phyloP scores from a whole-genome alignment of 306 rosid genomes.

The Hippophae gyantsensis region DNA sequence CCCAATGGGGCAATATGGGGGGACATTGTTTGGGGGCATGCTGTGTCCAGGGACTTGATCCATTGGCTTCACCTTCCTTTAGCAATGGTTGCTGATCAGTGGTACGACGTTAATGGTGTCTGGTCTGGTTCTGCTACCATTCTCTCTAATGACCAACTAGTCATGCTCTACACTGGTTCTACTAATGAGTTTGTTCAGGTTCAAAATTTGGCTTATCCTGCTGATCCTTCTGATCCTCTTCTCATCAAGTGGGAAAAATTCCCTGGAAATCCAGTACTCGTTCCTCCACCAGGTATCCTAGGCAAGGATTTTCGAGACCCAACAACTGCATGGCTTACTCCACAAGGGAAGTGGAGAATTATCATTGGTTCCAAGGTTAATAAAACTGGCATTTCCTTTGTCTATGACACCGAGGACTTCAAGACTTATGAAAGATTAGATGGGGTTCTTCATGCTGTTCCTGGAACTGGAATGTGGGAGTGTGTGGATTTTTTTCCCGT shows the following conservation, averaged over 20 bases:
- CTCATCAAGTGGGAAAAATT: constrained; percentile 63
- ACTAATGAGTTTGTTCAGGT: constrained; percentile 67
- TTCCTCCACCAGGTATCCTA: constrained; percentile 55
- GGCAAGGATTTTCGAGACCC: constrained; percentile 79
- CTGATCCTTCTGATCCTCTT: constrained; percentile 58
- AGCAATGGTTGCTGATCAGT: constrained; percentile 63
- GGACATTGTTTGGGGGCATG: constrained; percentile 83
- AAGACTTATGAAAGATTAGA: constrained; percentile 38
- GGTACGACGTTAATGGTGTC: constrained; percentile 77
- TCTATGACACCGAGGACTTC: constrained; percentile 65
- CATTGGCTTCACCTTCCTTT: constrained; percentile 87
- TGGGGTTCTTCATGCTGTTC: constrained; percentile 49
- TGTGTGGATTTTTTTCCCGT: constrained; percentile 80
- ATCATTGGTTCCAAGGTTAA: constrained; percentile 59
- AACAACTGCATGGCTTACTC: constrained; percentile 77
- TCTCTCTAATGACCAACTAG: constrained; percentile 42
- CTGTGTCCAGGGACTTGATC: constrained; percentile 65
- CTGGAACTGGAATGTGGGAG: constrained; percentile 88
- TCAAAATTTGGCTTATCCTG: constrained; percentile 76
- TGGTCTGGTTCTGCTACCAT: constrained; percentile 92
- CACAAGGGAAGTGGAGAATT: constrained; percentile 69
- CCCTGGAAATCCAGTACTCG: constrained; percentile 57
- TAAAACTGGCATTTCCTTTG: constrained; percentile 55
- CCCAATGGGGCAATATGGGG: constrained; percentile 86
- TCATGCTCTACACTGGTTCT: constrained; percentile 85